Percentiles rank a stretch among this genome's conserved stretches.
Conservation (phyloP, 2,329 filamentous ascomycete species). For the Alternaria infectoria region DNA sequence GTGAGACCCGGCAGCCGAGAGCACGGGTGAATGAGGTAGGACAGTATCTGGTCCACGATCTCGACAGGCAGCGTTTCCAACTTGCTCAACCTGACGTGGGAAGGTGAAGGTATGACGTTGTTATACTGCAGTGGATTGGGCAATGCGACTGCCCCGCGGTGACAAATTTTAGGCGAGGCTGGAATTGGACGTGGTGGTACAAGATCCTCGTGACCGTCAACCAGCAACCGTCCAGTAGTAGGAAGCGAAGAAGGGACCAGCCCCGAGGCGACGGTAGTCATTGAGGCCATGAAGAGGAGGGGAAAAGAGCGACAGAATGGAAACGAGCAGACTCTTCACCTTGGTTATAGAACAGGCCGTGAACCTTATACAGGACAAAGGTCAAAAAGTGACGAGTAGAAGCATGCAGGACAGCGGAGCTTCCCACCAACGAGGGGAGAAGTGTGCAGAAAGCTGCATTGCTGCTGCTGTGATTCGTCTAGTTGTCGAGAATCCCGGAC, state of each 20-base stretch:
- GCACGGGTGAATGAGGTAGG: slow-evolving; percentile 35
- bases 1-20: slow-evolving; percentile 39
- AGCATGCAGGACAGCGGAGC: slow-evolving; percentile 7
- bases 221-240: background rate
- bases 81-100: slow-evolving; percentile 7
- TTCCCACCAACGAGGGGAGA: slow-evolving; percentile 12
- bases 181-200: slow-evolving; percentile 5
- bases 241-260: slow-evolving; percentile 2
- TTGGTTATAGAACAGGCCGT: background rate
- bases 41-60: slow-evolving; percentile 36
- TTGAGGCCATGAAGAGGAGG: slow-evolving; percentile 4
- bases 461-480: slow-evolving; percentile 10
- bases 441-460: slow-evolving; percentile 18
- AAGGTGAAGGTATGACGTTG: background rate
- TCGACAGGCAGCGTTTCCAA: slow-evolving; percentile 37
- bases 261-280: slow-evolving; percentile 1
- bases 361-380: slow-evolving; percentile 9
- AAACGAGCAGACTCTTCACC: background rate
- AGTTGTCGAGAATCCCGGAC: background rate
- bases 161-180: background rate
- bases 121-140: background rate
- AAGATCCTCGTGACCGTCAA: background rate
- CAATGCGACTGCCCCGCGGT: background rate
- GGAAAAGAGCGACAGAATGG: background rate
- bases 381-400: slow-evolving; percentile 26